Percentiles rank a stretch among this genome's conserved stretches.
Conservation (phyloP, 441 rosid genomes). For the Isatis lusitanica region DNA sequence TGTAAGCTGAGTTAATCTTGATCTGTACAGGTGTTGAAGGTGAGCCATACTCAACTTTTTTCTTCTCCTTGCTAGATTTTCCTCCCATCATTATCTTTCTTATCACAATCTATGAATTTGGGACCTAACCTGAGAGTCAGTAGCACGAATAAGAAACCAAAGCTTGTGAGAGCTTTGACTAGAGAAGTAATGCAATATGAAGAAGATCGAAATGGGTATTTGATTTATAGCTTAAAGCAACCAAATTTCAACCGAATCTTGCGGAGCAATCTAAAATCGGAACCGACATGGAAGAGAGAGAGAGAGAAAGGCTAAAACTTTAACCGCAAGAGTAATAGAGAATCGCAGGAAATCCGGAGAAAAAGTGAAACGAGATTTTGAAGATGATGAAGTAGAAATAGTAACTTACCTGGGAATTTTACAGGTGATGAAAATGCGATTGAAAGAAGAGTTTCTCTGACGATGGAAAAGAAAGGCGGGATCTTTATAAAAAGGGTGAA, state of each 20-base stretch:
- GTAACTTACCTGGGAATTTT: slow-evolving; percentile 7
- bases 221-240: slow-evolving; percentile 31
- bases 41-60: slow-evolving; percentile 16
- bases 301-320: slow-evolving; percentile 9
- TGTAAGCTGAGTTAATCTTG: slow-evolving; percentile 39
- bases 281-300: slow-evolving; percentile 22
- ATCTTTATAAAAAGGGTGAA: neutral
- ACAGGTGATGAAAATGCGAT: slow-evolving; percentile 7
- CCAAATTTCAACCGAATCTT: slow-evolving; percentile 24
- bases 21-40: slow-evolving; percentile 34
- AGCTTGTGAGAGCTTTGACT: neutral
- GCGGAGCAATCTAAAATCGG: slow-evolving; percentile 25
- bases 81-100: slow-evolving; percentile 47
- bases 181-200: slow-evolving; percentile 7
- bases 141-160: slow-evolving; percentile 1
- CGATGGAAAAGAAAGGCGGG: neutral
- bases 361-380: neutral
- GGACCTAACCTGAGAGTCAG: slow-evolving; percentile 14
- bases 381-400: neutral
- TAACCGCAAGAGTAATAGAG: slow-evolving; percentile 10
- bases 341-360: neutral
- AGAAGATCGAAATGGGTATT: slow-evolving; percentile 15
- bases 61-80: slow-evolving; percentile 27
- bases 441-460: slow-evolving; percentile 9
- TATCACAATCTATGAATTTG: neutral